A percentile compares a stretch with the other conserved stretches of the same genome.
These are phyloP conservation scores for Ambrosia artemisiifolia DNA, from an alignment of 129 eudicot species.

Conservation along the genomic window DNA sequence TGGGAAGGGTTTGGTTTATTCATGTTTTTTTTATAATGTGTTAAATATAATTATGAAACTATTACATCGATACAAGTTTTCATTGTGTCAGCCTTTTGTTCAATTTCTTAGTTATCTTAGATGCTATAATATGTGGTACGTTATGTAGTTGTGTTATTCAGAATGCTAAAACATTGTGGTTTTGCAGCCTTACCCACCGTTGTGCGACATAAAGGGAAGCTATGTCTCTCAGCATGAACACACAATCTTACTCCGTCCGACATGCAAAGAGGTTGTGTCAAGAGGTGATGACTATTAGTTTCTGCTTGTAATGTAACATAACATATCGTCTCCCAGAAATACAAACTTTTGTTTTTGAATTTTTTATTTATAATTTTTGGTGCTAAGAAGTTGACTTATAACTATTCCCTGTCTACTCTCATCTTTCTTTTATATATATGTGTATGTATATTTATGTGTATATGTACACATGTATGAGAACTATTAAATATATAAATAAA, in stretches of 20 bases:
- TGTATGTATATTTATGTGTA: too few species aligned
- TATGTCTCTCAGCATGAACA: conserved; percentile 96
- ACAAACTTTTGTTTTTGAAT: neutral
- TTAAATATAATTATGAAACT: neutral
- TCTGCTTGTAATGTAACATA: conserved; percentile 25
- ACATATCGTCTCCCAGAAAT: neutral
- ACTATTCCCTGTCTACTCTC: neutral
- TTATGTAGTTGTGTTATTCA: neutral
- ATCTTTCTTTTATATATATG: neutral
- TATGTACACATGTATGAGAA: too few species aligned
- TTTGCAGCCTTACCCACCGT: conserved; percentile 92
- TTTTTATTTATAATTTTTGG: neutral
- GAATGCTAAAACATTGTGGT: neutral
- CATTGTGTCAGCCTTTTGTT: neutral
- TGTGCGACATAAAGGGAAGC: conserved; percentile 92
- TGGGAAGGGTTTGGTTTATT: neutral
- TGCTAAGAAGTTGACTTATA: neutral
- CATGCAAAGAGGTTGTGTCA: conserved; percentile 96
- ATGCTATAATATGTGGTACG: neutral
- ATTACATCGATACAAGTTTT: neutral
- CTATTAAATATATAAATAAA: too few species aligned
- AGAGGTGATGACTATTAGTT: conserved; percentile 81
- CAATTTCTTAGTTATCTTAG: neutral
- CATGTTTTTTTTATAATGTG: neutral
- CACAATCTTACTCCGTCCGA: conserved; percentile 92